Conservation (phyloP, 2,329 filamentous ascomycete species). For the Penicillium sp. region DNA sequence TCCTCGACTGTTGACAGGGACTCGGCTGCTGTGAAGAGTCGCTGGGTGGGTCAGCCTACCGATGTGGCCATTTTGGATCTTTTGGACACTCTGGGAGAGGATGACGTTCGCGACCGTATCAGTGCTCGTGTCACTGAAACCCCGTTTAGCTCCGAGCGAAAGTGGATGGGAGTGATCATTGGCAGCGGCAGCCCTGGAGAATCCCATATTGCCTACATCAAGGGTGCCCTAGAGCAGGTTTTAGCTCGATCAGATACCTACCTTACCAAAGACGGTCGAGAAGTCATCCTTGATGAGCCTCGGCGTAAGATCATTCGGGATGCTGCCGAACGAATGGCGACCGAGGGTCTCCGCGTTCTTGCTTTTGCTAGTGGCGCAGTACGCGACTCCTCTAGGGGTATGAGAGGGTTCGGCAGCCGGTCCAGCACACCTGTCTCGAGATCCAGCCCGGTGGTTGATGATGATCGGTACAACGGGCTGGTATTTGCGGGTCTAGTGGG, state of each 20-base stretch:
- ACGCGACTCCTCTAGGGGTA: constrained; percentile 45
- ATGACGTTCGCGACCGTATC: constrained; percentile 82
- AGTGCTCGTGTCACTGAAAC: constrained; percentile 81
- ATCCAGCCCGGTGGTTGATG: constrained; percentile 48
- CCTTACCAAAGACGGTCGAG: constrained; percentile 77
- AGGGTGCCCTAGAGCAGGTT: constrained; percentile 86
- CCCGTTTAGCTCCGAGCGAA: constrained; percentile 93
- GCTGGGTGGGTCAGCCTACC: constrained; percentile 95
- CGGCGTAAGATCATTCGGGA: constrained; percentile 70
- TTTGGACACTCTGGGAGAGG: constrained; percentile 83
- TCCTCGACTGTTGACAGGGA: constrained; percentile 70
- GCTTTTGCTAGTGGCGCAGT: constrained; percentile 86
- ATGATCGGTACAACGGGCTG: constrained; percentile 77
- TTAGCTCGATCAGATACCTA: constrained; percentile 87
- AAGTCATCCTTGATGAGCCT: constrained; percentile 76
- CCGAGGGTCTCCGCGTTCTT: constrained; percentile 83
- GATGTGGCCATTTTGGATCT: constrained; percentile 96
- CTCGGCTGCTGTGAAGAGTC: constrained; percentile 67
- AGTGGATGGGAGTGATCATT: constrained; percentile 98
- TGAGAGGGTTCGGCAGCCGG: constrained; percentile 51
- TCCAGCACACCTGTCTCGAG: constrained; percentile 48
- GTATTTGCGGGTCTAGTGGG: constrained; percentile 90
- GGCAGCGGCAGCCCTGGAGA: constrained; percentile 53
- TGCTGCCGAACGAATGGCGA: constrained; percentile 82
- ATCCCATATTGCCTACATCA: constrained; percentile 85